Evolutionary conservation across 1,284 basidiomycete species (phyloP).

Genomic region (Termitomyces sp.): DNA sequence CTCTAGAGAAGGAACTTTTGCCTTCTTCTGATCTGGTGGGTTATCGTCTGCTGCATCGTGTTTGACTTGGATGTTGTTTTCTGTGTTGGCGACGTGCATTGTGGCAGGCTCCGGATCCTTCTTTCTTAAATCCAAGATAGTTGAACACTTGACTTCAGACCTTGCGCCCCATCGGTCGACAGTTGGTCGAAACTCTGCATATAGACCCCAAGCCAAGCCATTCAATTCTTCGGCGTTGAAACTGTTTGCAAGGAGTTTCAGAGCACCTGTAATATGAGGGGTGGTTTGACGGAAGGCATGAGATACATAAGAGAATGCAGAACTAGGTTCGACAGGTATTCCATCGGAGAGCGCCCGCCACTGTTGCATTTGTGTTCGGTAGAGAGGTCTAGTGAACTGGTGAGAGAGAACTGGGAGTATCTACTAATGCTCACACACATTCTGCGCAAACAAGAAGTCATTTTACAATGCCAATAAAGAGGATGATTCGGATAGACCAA

Average conservation of each 20-base stretch:
- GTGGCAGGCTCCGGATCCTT: neutral
- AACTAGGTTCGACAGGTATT: slow-evolving; percentile 65
- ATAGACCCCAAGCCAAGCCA: slow-evolving; percentile 63
- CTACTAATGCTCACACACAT: slow-evolving; percentile 39
- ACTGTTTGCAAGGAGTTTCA: slow-evolving; percentile 71
- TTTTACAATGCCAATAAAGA: neutral
- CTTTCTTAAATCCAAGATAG: slow-evolving; percentile 51
- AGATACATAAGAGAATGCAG: slow-evolving; percentile 81
- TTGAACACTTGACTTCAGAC: slow-evolving; percentile 59
- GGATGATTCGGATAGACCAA: neutral
- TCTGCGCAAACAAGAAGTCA: slow-evolving; percentile 26
- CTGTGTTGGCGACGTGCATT: neutral
- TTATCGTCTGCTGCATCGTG: neutral
- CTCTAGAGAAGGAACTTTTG: slow-evolving; percentile 34
- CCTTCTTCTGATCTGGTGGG: slow-evolving; percentile 34
- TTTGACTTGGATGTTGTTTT: slow-evolving; percentile 15
- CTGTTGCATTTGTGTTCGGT: slow-evolving; percentile 57
- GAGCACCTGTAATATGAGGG: slow-evolving; percentile 72
- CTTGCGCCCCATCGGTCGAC: slow-evolving; percentile 72
- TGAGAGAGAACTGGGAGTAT: neutral
- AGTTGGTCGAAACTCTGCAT: slow-evolving; percentile 71
- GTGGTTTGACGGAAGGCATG: slow-evolving; percentile 73
- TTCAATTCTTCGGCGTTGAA: slow-evolving; percentile 68
- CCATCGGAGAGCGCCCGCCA: slow-evolving; percentile 84
- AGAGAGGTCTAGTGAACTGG: slow-evolving; percentile 62